phyloP scores from a whole-genome alignment of 1,284 basidiomycete genomes.

The Naganishia albida region DNA sequence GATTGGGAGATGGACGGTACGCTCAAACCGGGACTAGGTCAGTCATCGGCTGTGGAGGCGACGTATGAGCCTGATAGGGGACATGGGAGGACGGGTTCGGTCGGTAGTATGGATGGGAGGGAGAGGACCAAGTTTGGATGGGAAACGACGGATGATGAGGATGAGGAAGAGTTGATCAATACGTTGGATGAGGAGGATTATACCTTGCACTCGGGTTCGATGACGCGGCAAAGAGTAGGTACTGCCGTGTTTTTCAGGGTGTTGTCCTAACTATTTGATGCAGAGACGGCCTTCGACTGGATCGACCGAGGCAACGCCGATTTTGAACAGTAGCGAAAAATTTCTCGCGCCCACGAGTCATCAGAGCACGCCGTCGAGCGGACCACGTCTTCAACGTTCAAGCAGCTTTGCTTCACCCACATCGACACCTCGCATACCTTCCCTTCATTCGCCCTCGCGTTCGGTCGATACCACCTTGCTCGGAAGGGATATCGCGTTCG shows the following conservation, averaged over 20 bases:
- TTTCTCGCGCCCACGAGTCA: constrained; percentile 14
- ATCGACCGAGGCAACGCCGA: constrained; percentile 4
- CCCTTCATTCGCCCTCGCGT: constrained; percentile 46
- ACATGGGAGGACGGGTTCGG: constrained; percentile 53
- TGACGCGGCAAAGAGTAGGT: constrained; percentile 15
- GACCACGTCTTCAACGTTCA: constrained; percentile 38
- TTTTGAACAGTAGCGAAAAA: background rate
- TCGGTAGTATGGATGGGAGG: constrained; percentile 57
- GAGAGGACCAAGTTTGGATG: constrained; percentile 46
- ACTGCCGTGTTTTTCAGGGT: background rate
- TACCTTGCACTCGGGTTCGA: constrained; percentile 42
- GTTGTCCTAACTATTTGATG: background rate
- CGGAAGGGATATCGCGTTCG: constrained; percentile 38
- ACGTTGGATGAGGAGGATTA: constrained; percentile 47
- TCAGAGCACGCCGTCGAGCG: constrained; percentile 27
- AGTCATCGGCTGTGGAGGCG: background rate
- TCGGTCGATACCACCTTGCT: constrained; percentile 50
- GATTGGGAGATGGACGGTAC: background rate
- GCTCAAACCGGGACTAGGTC: background rate
- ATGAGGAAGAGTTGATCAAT: constrained; percentile 44
- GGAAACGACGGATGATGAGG: constrained; percentile 36
- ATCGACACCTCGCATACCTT: constrained; percentile 39
- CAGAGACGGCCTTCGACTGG: constrained; percentile 18
- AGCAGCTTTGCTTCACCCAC: constrained; percentile 44
- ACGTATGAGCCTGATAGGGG: constrained; percentile 20